Base-by-base conservation (phyloP, 306 rosid genomes). In the Castanea sativa region DNA sequence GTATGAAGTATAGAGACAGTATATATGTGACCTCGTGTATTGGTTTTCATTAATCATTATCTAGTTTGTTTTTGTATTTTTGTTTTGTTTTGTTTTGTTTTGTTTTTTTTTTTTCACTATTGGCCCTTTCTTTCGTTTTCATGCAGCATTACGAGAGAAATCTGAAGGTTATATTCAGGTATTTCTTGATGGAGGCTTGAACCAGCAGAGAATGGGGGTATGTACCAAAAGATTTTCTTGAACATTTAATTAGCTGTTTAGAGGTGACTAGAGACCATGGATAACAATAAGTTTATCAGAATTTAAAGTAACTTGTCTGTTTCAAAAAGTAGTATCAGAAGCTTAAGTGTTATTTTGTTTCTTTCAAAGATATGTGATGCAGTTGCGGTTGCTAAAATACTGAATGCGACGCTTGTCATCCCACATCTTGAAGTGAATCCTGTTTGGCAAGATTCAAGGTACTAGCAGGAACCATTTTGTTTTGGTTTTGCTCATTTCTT, bases 161-260 rank as follows among this genome's bases (percentile, higher is more conserved):
- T 89, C 98, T 6, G 87, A 91, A 81, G 99, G 98, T 76, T 93
- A 86, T 79, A 82, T 96, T 77, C 98, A 96, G 72, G 94, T 93
- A 53, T 96, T 96, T 89, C 98, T 96, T 56, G 98, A 96, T 86
- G 99, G 99, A 70, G 99, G 99, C 30, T 78, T 96, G 87, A 96
- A 96, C 91, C 99, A 96, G 86, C 99, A 96, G 85, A 91, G 98
- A 79, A 96, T 96, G 99, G 99, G 99, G 97, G 99, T 93, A 80
- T 73, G 97, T 83, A 71, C 80, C 75, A 65, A 18, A 80, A 70
- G 51, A 32, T 55, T 38, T 41, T 70, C 27, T 29, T 3, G 65
- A 19, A 52, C 57, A 38, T 73, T 21, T 5, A 55, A 32, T 25
- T 45, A 29, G 23, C 32, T 45, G 23, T 18, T 9, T 32, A 73